Conservation (phyloP, 257 asterid genomes). For the Solanum clarkiae region DNA sequence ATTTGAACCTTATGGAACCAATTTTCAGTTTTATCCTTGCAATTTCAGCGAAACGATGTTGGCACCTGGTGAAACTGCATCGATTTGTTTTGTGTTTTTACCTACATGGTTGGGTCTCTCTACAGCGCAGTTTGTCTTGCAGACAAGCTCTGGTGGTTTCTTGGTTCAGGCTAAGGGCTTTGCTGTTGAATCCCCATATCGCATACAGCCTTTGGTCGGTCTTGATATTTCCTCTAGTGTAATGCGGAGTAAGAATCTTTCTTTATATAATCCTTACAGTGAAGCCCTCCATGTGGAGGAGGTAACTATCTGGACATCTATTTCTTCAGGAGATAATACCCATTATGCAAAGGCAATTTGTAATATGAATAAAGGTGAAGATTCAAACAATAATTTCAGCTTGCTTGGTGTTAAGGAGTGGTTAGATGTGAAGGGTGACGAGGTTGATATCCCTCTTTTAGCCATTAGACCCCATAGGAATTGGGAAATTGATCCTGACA, state of each 20-base stretch:
- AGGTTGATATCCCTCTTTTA: conserved; percentile 31
- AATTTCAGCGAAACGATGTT: conserved; percentile 42
- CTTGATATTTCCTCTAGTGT: conserved; percentile 47
- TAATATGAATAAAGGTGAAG: conserved; percentile 11
- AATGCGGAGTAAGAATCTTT: conserved; percentile 61
- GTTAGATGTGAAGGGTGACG: conserved; percentile 34
- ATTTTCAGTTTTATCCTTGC: conserved; percentile 74
- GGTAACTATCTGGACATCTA: conserved; percentile 61
- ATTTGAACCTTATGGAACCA: conserved; percentile 52
- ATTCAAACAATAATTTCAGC: conserved; percentile 12
- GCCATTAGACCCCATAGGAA: conserved; percentile 49
- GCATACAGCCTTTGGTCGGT: conserved; percentile 31
- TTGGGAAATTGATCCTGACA: conserved; percentile 67
- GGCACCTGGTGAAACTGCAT: conserved; percentile 63
- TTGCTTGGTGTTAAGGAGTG: conserved; percentile 23
- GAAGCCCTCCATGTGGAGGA: conserved; percentile 68
- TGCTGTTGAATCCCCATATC: conserved; percentile 64
- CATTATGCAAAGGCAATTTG: conserved; percentile 38
- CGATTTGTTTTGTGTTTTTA: conserved; percentile 51
- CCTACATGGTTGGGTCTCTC: conserved; percentile 55
- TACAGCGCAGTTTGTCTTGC: conserved; percentile 58
- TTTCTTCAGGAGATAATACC: conserved; percentile 42
- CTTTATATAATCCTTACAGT: conserved; percentile 65
- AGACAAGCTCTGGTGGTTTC: conserved; percentile 84
- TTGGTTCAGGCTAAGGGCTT: conserved; percentile 62